Conservation (phyloP, 1,139 yeast genomes). For the Geotrichum reessii region DNA sequence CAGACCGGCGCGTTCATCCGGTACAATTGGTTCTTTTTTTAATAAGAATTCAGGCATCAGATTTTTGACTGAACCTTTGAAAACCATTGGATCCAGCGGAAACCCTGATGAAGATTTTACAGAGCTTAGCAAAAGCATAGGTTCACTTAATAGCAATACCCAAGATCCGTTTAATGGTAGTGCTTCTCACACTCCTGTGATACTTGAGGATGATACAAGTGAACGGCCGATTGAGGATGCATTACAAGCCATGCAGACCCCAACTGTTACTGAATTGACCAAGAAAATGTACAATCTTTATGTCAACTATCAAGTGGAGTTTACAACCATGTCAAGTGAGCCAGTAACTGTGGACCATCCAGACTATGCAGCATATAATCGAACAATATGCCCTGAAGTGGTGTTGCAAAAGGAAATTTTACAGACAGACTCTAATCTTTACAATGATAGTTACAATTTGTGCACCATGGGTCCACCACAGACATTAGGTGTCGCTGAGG, state of each 20-base stretch:
- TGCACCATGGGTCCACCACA: constrained; percentile 17
- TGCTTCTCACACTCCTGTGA: not conserved
- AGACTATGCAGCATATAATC: constrained; percentile 10
- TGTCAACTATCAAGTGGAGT: constrained; percentile 14
- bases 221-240: constrained; percentile 9
- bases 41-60: constrained; percentile 18
- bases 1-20: constrained; percentile 5
- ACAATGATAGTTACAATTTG: constrained; percentile 7
- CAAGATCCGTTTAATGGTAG: constrained; percentile 2
- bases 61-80: constrained; percentile 15
- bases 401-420: constrained; percentile 7
- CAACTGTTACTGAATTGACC: constrained; percentile 6
- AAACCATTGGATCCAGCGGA: constrained; percentile 12
- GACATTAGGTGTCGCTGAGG: constrained; percentile 2
- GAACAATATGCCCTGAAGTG: constrained; percentile 10
- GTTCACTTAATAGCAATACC: constrained; percentile 7
- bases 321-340: constrained; percentile 13
- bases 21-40: constrained; percentile 17
- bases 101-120: not conserved
- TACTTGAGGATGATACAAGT: not conserved
- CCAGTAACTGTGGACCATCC: constrained; percentile 14
- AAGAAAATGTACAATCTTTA: constrained; percentile 12
- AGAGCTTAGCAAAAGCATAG: constrained; percentile 4
- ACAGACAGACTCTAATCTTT: constrained; percentile 1
- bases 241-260: constrained; percentile 2